phyloP scores from a whole-genome alignment of 257 asterid genomes.

The Fraxinus quadrangulata region DNA sequence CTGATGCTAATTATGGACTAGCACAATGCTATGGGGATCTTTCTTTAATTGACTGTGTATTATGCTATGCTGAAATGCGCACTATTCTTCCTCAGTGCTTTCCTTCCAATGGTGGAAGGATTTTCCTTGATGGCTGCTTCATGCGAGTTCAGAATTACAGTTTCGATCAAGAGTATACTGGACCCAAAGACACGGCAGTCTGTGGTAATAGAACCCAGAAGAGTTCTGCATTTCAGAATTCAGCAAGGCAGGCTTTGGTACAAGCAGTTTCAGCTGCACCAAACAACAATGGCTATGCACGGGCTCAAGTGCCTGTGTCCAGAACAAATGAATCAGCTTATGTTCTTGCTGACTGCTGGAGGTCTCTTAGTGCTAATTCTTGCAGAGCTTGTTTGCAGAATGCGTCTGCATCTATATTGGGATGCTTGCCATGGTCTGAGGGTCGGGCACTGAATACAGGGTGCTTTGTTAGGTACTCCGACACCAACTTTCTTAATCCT shows the following conservation, averaged over 20 bases:
- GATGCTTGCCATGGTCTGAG: conserved; percentile 68
- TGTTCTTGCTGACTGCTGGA: conserved; percentile 72
- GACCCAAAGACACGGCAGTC: conserved; percentile 43
- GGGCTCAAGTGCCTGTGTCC: conserved; percentile 37
- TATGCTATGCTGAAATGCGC: conserved; percentile 37
- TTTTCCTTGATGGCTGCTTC: conserved; percentile 38
- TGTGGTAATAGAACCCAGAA: conserved; percentile 57
- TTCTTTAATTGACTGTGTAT: conserved; percentile 27
- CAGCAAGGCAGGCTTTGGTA: conserved; percentile 40
- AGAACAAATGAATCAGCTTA: conserved; percentile 43
- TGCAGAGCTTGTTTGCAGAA: conserved; percentile 62
- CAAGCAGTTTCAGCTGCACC: conserved; percentile 50
- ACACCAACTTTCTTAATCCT: conserved; percentile 59
- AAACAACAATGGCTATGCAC: conserved; percentile 44
- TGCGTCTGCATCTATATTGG: conserved; percentile 44
- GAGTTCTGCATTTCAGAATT: conserved; percentile 33
- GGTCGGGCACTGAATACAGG: conserved; percentile 73
- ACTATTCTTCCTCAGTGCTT: conserved; percentile 21
- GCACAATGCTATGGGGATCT: conserved; percentile 41
- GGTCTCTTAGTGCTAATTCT: conserved; percentile 38
- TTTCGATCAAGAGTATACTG: conserved; percentile 32
- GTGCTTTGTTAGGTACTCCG: conserved; percentile 70
- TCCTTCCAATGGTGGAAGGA: conserved; percentile 11
- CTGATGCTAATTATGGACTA: conserved; percentile 21
- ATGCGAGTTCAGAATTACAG: conserved; percentile 25